Base-by-base conservation (phyloP, 1,284 basidiomycete species). In the Caloboletus firmus region DNA sequence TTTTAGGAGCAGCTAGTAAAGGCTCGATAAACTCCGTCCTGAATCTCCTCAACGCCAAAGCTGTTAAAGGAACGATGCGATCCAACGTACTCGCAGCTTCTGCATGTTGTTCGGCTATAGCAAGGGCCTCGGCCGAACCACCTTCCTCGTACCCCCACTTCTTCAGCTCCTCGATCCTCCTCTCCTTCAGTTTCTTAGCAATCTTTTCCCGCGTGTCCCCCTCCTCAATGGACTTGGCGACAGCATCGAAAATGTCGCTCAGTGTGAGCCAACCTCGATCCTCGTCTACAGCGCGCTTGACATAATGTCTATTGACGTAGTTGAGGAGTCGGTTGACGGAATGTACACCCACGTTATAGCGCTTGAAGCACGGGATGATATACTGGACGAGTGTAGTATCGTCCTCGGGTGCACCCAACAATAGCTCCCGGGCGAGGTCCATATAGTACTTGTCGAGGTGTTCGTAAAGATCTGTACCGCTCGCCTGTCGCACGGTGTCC, bases 291-390 rank as follows among this genome's bases (percentile, higher is more conserved):
- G 84, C 84, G 24, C 85, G 83, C 66, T 85, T 86, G 61, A 90
- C 86, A 63, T 87, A 87, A 69, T 89, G 87, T 22, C 87, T 80
- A 69, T 90, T 89, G 49, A 90, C 79, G 67, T 90, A 90, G 72
- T 83, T 88, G 59, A 89, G 78, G 28, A 90, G 79, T 59, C 88
- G 81, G 67, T 84, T 79, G 56, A 85, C 80, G 49, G 85, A 79
- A 57, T 80, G 78, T 8, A 83, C 82, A 48, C 87, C 87, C 32
- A 81, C 75, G 55, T 77, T 76, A 69, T 82, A 90, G 49, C 87
- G 85, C 56, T 79, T 78, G 74, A 87, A 89, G 65, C 78, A 82
- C 6, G 84, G 80, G 36, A 88, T 73, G 61, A 89, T 79, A 69
- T 87, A 89, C 58, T 83, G 80, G 45, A 90, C 70, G 61, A 90